phyloP scores from a whole-genome alignment of 495 filamentous ascomycete genomes.

The Lepraria neglecta region DNA sequence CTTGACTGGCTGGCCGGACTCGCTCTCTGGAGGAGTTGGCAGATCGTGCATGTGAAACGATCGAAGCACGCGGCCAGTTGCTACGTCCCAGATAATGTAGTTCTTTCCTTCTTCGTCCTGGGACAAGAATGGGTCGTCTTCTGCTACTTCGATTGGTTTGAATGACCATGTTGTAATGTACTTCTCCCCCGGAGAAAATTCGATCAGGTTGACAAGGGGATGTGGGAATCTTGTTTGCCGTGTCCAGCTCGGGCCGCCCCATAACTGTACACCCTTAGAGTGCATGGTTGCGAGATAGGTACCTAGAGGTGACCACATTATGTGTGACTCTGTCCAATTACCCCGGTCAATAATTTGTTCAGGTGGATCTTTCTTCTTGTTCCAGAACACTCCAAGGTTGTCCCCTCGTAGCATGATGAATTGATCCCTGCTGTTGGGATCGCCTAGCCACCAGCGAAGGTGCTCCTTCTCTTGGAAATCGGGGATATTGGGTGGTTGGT shows the following conservation, averaged over 20 bases:
- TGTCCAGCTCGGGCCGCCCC: constrained; percentile 85
- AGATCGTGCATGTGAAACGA: constrained; percentile 85
- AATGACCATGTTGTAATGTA: constrained; percentile 97
- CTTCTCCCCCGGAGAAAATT: constrained; percentile 89
- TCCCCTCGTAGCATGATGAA: constrained; percentile 87
- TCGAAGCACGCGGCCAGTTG: constrained; percentile 78
- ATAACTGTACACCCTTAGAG: constrained; percentile 89
- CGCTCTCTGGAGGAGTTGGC: constrained; percentile 50
- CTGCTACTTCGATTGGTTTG: constrained; percentile 81
- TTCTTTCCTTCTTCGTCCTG: constrained; percentile 97
- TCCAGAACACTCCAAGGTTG: constrained; percentile 92
- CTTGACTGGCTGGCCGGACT: constrained; percentile 63
- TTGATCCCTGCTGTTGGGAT: constrained; percentile 82
- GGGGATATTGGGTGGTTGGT: constrained; percentile 68
- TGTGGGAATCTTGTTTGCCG: constrained; percentile 89
- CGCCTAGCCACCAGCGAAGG: constrained; percentile 84
- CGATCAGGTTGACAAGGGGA: constrained; percentile 88
- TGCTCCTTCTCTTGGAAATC: constrained; percentile 88
- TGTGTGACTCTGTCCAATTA: constrained; percentile 95
- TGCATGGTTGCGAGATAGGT: constrained; percentile 94
- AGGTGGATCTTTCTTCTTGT: constrained; percentile 85
- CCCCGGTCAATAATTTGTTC: constrained; percentile 83
- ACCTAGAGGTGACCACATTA: constrained; percentile 94
- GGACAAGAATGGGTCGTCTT: constrained; percentile 73
- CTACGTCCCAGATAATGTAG: constrained; percentile 97